Conservation (phyloP, 108 stramenopile species). For the Cylindrotheca fusiformis region DNA sequence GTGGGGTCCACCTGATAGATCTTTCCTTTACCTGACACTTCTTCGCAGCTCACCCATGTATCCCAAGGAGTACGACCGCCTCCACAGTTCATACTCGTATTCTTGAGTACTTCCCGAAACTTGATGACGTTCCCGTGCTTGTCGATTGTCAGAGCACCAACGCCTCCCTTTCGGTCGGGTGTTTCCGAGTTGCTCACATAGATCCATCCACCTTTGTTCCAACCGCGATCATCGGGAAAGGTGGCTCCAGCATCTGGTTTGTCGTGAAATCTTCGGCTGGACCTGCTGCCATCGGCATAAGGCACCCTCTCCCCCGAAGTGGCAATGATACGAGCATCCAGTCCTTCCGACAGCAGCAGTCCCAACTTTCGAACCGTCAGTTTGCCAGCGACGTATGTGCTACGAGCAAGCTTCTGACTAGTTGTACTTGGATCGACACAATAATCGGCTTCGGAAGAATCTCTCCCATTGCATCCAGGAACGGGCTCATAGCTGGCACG, state of each 20-base stretch:
- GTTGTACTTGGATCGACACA: not conserved
- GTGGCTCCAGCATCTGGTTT: slow-evolving; percentile 50
- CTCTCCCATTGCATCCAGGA: slow-evolving; percentile 4
- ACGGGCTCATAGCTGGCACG: not conserved
- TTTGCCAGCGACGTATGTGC: slow-evolving; percentile 41
- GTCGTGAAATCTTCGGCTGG: slow-evolving; percentile 28
- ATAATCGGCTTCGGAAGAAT: not conserved
- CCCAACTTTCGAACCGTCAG: slow-evolving; percentile 21
- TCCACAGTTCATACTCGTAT: slow-evolving; percentile 50
- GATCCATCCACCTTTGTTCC: slow-evolving; percentile 50
- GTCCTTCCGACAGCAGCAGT: slow-evolving; percentile 31
- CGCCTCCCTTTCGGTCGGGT: slow-evolving; percentile 34
- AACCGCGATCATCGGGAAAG: slow-evolving; percentile 23
- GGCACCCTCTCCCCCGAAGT: slow-evolving; percentile 17
- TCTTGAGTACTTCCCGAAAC: slow-evolving; percentile 33
- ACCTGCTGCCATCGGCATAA: slow-evolving; percentile 18
- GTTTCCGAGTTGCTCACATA: slow-evolving; percentile 61
- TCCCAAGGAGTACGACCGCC: slow-evolving; percentile 45
- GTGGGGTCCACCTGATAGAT: slow-evolving; percentile 66
- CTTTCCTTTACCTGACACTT: slow-evolving; percentile 37
- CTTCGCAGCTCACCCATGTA: slow-evolving; percentile 67
- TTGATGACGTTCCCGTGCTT: slow-evolving; percentile 31
- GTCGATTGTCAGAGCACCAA: slow-evolving; percentile 50
- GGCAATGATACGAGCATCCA: slow-evolving; percentile 32
- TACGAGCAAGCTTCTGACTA: too few species aligned